phyloP scores from a whole-genome alignment of 225 moss, liverwort and hornwort genomes.

The Lunularia cruciata region DNA sequence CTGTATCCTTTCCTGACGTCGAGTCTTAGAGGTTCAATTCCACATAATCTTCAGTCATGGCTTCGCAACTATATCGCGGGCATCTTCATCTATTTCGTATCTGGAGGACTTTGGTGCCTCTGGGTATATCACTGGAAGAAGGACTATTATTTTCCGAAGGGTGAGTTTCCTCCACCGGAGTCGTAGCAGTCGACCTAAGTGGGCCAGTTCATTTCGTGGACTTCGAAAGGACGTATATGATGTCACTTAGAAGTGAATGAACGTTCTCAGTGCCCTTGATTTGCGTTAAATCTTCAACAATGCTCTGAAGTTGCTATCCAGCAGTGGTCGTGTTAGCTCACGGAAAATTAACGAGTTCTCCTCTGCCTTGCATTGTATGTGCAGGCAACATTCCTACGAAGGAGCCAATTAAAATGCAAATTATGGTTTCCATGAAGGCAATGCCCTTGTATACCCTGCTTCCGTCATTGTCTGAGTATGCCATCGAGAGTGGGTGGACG shows the following conservation, averaged over 20 bases:
- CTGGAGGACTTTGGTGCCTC: slow-evolving; percentile 61
- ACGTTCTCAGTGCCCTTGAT: not conserved
- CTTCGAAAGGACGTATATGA: not conserved
- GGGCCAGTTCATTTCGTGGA: not conserved
- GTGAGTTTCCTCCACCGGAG: slow-evolving; percentile 30
- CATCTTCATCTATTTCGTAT: slow-evolving; percentile 50
- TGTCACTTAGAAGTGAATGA: not conserved
- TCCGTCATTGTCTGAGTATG: slow-evolving; percentile 76
- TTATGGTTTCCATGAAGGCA: slow-evolving; percentile 88
- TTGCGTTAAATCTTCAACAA: not conserved
- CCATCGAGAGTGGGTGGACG: slow-evolving; percentile 88
- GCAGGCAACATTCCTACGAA: slow-evolving; percentile 76
- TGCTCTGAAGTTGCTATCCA: not conserved
- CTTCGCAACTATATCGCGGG: slow-evolving; percentile 62
- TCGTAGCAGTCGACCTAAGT: not conserved
- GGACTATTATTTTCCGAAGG: slow-evolving; percentile 55
- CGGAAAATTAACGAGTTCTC: not conserved
- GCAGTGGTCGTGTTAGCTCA: not conserved
- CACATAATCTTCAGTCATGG: slow-evolving; percentile 55
- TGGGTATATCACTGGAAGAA: slow-evolving; percentile 55
- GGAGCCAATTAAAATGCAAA: slow-evolving; percentile 86
- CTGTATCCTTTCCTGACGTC: slow-evolving; percentile 39
- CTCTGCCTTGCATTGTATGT: not conserved
- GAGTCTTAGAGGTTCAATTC: slow-evolving; percentile 37
- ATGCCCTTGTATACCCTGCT: slow-evolving; percentile 82